Evolutionary conservation across 1,284 basidiomycete species (phyloP), one percentile per base, ranked within the genome.

Genomic region (Schizophyllum commune): DNA sequence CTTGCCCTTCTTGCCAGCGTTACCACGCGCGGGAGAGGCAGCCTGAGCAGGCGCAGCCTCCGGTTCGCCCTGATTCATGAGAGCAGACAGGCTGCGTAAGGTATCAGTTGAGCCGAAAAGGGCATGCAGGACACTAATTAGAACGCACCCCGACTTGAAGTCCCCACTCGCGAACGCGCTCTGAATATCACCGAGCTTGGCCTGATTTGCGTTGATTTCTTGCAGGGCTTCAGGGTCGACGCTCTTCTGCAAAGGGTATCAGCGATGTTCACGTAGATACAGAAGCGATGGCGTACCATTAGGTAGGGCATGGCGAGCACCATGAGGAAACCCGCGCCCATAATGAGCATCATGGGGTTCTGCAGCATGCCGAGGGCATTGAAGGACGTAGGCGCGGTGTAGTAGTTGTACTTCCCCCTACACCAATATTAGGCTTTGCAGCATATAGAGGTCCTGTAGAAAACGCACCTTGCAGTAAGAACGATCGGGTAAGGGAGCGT

Each of bases 301-400:
- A 94, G 71, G 71, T 90, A 92, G 1, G 92, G 92, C 81, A 88
- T 84, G n/a, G 78, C 83, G 20, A 91, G 74, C 73, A 92, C 83
- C 82, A 94, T 83, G 34, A 76, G 74, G 53, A 20, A 20, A 32
- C 81, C 91, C 54, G 80, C 86, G 65, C 83, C 77, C 19, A 88
- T 76, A 76, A 94, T 83, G 62, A 95, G 75, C 75, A 92, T 88
- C 92, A 95, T 94, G 1, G 92, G 92, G 70, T 84, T 93, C 68
- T 89, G 86, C 68, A 95, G 77, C 88, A 94, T 90, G 56, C 79
- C 84, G 60, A 91, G 62, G 27, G 93, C 67, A 72, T 92, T 89
- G 78, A 94, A 91, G 19, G 83, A 82, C 69, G 90, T 81, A 17
- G 73, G 79, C 21, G 88, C 84, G 59, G 85, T 80, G 70, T 89